Percentiles rank a stretch among this genome's conserved stretches.
Evolutionary conservation across 1,284 basidiomycete species (phyloP).

Genomic region (Uromyces viciae-fabae): DNA sequence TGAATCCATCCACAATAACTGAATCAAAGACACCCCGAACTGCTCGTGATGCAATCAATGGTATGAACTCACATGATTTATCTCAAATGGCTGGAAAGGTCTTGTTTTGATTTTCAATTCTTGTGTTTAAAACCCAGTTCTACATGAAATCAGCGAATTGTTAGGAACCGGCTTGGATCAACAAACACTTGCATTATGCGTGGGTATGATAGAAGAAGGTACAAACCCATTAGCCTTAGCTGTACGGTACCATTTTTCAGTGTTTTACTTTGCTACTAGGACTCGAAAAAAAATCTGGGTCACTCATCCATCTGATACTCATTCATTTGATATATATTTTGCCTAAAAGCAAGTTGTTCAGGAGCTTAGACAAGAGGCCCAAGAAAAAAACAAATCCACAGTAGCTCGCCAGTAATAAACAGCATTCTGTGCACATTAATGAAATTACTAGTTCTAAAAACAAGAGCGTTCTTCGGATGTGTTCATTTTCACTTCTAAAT

Average conservation of each 20-base stretch:
- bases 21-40: background rate
- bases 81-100: background rate
- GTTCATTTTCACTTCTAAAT: too few relatives aligned
- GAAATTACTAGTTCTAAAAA: too few relatives aligned
- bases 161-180: constrained; percentile 45
- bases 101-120: too few relatives aligned
- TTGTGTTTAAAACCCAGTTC: too few relatives aligned
- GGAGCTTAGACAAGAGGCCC: constrained; percentile 26
- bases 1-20: background rate
- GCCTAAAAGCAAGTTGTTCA: constrained; percentile 5
- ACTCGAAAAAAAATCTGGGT: too few relatives aligned
- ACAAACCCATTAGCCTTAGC: constrained; percentile 46
- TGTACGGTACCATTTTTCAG: constrained; percentile 9
- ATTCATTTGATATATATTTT: background rate
- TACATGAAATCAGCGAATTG: constrained; percentile 33
- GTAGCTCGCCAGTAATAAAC: too few relatives aligned
- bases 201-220: constrained; percentile 46
- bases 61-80: background rate
- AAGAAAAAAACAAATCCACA: background rate
- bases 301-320: too few relatives aligned
- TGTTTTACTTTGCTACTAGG: background rate
- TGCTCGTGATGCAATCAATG: constrained; percentile 21
- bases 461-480: too few relatives aligned
- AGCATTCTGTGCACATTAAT: too few relatives aligned
- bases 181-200: constrained; percentile 42